Conservation (phyloP, 2,329 filamentous ascomycete species). For the Paraphoma chrysanthemicola region DNA sequence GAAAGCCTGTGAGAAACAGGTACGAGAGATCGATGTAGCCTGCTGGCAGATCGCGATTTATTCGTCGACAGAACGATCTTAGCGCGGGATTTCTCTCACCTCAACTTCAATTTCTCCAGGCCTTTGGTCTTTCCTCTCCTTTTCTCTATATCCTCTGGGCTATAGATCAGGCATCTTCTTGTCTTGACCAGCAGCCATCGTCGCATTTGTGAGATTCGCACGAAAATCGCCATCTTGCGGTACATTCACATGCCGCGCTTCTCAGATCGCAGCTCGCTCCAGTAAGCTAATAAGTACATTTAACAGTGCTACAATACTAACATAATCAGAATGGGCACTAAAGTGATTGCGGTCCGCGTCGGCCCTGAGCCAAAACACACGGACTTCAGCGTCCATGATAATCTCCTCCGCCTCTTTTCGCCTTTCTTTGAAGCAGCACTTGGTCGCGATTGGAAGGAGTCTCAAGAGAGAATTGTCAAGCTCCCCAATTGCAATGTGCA, state of each 20-base stretch:
- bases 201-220: too few species aligned
- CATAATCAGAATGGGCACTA: neutral
- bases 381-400: conserved; percentile 8
- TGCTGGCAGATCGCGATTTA: too few species aligned
- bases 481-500: neutral
- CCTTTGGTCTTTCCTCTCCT: too few species aligned
- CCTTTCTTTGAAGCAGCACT: conserved; percentile 12
- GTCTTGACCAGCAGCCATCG: too few species aligned
- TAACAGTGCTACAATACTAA: neutral
- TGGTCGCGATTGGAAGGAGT: conserved; percentile 18
- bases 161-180: too few species aligned
- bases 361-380: neutral
- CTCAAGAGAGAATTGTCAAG: neutral
- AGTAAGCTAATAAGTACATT: neutral
- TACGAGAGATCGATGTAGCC: too few species aligned
- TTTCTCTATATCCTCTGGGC: too few species aligned
- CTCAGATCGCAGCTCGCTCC: neutral
- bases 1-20: too few species aligned
- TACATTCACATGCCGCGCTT: neutral
- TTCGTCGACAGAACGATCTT: too few species aligned
- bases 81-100: too few species aligned
- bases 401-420: conserved; percentile 8
- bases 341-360: neutral
- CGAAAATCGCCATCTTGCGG: neutral
- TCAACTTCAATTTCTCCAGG: too few species aligned